Evolutionary conservation across 2,329 filamentous ascomycete genomes (phyloP).

Genomic region (Ophiognomonia clavigignenti-juglandacearum): DNA sequence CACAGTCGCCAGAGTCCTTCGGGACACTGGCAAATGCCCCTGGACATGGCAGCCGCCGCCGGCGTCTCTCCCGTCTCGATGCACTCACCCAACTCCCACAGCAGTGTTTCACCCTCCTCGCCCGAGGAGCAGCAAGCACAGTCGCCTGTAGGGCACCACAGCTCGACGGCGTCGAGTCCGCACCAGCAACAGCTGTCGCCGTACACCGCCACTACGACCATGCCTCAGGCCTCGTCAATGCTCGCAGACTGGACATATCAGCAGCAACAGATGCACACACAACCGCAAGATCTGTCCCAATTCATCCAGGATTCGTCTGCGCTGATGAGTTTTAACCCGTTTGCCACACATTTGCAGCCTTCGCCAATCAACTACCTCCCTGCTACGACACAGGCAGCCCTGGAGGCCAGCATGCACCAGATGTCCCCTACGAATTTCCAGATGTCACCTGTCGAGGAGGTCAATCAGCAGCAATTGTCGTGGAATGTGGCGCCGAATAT

Average conservation of each 20-base stretch:
- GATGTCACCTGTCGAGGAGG: conserved; percentile 54
- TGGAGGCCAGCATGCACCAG: conserved; percentile 53
- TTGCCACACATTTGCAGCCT: conserved; percentile 47
- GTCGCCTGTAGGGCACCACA: conserved; percentile 36
- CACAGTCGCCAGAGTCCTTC: conserved; percentile 33
- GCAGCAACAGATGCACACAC: conserved; percentile 26
- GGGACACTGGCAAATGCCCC: conserved; percentile 45
- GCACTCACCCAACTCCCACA: conserved; percentile 34
- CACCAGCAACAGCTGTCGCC: conserved; percentile 49
- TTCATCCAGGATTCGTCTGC: conserved; percentile 52
- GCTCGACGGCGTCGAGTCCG: conserved; percentile 48
- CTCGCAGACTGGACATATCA: conserved; percentile 60
- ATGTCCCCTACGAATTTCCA: conserved; percentile 57
- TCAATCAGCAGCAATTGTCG: conserved; percentile 30
- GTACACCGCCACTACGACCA: conserved; percentile 41
- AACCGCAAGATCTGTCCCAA: conserved; percentile 43
- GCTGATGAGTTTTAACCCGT: conserved; percentile 51
- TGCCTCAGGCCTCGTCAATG: conserved; percentile 41
- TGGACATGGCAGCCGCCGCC: conserved; percentile 37
- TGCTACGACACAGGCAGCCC: conserved; percentile 56
- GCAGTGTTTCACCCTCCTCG: conserved; percentile 44
- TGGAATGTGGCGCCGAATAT: conserved; percentile 36
- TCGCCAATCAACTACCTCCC: conserved; percentile 57
- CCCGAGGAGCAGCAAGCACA: conserved; percentile 46
- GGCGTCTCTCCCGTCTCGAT: conserved; percentile 26